A percentile compares a stretch with the other conserved stretches of the same genome.
Conservation (phyloP, 139 green algal species). For the Trebouxia sp. region DNA sequence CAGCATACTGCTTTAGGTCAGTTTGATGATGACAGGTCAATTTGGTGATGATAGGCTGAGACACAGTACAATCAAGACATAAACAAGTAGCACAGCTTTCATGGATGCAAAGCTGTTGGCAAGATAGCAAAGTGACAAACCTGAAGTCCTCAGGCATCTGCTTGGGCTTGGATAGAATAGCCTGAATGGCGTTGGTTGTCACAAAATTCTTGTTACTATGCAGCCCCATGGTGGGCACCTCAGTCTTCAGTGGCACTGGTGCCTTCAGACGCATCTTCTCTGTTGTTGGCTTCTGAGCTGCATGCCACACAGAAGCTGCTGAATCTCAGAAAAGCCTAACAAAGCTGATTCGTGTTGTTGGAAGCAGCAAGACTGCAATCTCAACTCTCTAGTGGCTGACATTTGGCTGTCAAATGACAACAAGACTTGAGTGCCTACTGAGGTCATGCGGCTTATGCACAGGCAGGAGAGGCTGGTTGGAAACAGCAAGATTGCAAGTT, state of each 20-base stretch:
- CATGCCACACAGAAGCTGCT: not conserved
- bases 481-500: too few relatives aligned
- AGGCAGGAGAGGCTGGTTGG: too few relatives aligned
- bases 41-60: too few relatives aligned
- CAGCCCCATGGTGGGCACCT: constrained; percentile 48
- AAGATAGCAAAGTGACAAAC: not conserved
- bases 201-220: constrained; percentile 83
- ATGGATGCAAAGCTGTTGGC: not conserved
- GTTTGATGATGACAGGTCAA: too few relatives aligned
- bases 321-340: not conserved
- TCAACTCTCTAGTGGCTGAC: not conserved
- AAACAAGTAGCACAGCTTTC: too few relatives aligned
- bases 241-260: constrained; percentile 1
- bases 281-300: constrained; percentile 17
- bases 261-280: constrained; percentile 7
- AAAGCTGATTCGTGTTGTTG: not conserved
- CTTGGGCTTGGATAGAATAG: constrained; percentile 24
- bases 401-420: too few relatives aligned
- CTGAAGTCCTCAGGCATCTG: constrained; percentile 16
- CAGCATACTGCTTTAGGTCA: too few relatives aligned
- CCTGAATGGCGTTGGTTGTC: constrained; percentile 75
- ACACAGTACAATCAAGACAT: too few relatives aligned
- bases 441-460: not conserved
- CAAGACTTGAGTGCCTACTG: not conserved
- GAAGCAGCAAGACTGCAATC: not conserved